These are phyloP conservation scores for Colletotrichum phormii DNA, from an alignment of 2,329 filamentous ascomycete genomes.

Conservation along the genomic window DNA sequence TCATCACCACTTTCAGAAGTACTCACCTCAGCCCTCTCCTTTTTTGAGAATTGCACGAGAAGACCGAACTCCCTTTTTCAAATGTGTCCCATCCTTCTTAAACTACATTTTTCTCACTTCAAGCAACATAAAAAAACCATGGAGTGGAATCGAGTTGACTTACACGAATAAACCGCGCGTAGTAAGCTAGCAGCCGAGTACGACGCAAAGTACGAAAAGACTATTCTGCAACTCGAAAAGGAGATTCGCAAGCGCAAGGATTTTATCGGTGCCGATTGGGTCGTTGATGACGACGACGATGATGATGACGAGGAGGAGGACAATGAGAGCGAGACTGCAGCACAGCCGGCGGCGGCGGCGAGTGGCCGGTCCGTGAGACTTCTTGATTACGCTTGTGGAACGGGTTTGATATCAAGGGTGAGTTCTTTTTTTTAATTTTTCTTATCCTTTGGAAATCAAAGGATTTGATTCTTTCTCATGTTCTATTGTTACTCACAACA, in stretches of 20 bases:
- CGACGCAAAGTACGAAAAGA: conserved; percentile 66
- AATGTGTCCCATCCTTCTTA: background rate
- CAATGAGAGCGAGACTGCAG: conserved; percentile 28
- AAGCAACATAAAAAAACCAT: background rate
- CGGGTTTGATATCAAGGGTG: conserved; percentile 74
- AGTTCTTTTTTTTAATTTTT: conserved; percentile 39
- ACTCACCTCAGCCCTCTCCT: too few relatives aligned
- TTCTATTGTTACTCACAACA: too few relatives aligned
- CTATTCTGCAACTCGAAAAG: conserved; percentile 63
- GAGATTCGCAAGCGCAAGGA: conserved; percentile 64
- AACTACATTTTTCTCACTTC: background rate
- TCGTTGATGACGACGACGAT: conserved; percentile 50
- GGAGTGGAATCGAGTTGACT: too few relatives aligned
- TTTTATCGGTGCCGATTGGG: conserved; percentile 73
- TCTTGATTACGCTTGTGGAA: conserved; percentile 83
- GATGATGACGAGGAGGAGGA: conserved; percentile 40
- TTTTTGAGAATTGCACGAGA: background rate
- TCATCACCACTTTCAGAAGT: too few relatives aligned
- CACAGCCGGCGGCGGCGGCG: background rate
- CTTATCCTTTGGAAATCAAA: too few relatives aligned
- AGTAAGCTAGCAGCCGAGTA: conserved; percentile 67
- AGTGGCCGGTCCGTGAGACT: conserved; percentile 56
- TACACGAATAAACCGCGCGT: background rate
- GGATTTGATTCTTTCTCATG: too few relatives aligned
- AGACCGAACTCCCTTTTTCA: background rate